These are phyloP conservation scores for Lanmaoa pseudosensibilis DNA, from an alignment of 768 basidiomycete species.

Conservation along the genomic window DNA sequence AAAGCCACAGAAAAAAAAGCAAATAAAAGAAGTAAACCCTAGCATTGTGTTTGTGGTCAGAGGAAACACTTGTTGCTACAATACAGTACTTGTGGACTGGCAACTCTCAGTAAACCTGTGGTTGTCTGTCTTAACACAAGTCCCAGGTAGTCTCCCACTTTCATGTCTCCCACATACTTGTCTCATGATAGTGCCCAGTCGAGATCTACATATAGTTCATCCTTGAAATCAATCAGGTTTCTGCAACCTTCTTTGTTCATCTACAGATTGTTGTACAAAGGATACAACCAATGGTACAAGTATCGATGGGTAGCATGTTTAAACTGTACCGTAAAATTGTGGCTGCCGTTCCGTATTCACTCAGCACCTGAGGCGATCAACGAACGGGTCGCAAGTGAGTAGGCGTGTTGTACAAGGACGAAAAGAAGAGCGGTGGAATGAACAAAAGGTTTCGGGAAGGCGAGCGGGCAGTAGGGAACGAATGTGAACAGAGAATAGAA, in stretches of 20 bases:
- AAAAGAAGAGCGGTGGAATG: slow-evolving; percentile 1
- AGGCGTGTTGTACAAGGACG: slow-evolving; percentile 18
- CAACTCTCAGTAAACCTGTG: background rate
- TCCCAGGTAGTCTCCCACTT: background rate
- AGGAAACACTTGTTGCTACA: background rate
- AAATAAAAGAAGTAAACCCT: slow-evolving; percentile 1
- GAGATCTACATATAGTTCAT: background rate
- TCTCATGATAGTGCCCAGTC: background rate
- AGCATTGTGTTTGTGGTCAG: background rate
- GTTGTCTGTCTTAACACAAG: background rate
- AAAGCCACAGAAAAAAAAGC: background rate
- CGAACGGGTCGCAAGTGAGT: background rate
- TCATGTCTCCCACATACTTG: background rate
- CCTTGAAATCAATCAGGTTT: background rate
- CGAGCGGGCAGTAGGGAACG: background rate
- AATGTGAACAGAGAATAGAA: background rate
- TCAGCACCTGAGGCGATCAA: slow-evolving; percentile 16
- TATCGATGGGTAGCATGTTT: slow-evolving; percentile 7
- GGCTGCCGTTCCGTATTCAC: slow-evolving; percentile 4
- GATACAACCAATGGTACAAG: slow-evolving; percentile 24
- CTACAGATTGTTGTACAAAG: slow-evolving; percentile 24
- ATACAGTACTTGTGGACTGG: background rate
- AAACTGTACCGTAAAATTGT: slow-evolving; percentile 21
- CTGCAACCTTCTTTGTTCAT: slow-evolving; percentile 13
- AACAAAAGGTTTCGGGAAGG: background rate